These are phyloP conservation scores for Acmispon strigosus DNA, from an alignment of 306 rosid genomes.

Conservation along the genomic window DNA sequence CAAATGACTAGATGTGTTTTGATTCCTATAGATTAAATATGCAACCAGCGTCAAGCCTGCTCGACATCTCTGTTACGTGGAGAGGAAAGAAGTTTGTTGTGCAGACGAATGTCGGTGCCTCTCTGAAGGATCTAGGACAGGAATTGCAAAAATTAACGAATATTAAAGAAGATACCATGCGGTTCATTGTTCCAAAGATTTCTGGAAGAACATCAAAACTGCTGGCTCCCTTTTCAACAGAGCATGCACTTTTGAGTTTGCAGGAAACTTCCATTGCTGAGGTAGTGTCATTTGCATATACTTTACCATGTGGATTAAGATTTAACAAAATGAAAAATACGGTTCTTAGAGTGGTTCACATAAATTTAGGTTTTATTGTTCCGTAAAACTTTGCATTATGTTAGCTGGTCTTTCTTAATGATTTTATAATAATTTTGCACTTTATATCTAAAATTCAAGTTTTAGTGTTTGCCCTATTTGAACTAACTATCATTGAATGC, in stretches of 20 bases:
- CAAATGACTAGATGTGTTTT: neutral
- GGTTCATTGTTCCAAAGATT: constrained; percentile 61
- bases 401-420: neutral
- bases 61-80: constrained; percentile 54
- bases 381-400: neutral
- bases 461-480: neutral
- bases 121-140: constrained; percentile 71
- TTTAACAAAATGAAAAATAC: neutral
- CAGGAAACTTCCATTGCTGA: constrained; percentile 52
- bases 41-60: constrained; percentile 35
- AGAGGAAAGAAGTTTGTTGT: constrained; percentile 63
- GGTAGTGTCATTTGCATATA: constrained; percentile 36
- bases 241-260: constrained; percentile 57
- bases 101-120: constrained; percentile 43
- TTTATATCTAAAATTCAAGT: neutral
- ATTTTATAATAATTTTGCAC: neutral
- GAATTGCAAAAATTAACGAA: constrained; percentile 54
- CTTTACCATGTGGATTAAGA: neutral
- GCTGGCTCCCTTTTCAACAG: constrained; percentile 69
- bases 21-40: constrained; percentile 50
- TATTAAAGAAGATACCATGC: constrained; percentile 76
- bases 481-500: neutral
- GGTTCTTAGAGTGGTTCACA: neutral
- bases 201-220: constrained; percentile 51
- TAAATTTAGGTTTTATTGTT: neutral